Conservation (phyloP, 2,329 filamentous ascomycete genomes). For the Cytospora chrysosperma region DNA sequence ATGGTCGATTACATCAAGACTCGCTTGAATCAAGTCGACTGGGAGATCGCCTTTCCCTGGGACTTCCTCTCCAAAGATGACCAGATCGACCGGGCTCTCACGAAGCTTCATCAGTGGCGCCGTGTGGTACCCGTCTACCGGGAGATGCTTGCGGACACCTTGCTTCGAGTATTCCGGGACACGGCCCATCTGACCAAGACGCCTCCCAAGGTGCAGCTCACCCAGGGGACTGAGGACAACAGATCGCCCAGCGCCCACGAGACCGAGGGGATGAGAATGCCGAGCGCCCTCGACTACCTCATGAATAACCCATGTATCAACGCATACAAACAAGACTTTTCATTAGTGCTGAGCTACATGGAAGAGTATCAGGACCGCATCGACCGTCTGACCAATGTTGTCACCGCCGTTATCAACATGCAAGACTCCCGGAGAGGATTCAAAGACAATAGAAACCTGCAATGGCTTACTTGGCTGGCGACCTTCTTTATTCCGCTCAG, state of each 20-base stretch:
- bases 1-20: conserved; percentile 33
- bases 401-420: conserved; percentile 34
- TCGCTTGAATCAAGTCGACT: conserved; percentile 30
- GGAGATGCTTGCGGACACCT: conserved; percentile 31
- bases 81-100: conserved; percentile 27
- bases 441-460: conserved; percentile 34
- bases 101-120: conserved; percentile 31
- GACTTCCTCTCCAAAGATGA: conserved; percentile 27
- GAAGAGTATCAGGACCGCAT: conserved; percentile 36
- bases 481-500: conserved; percentile 37
- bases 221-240: too few relatives aligned
- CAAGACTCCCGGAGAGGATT: conserved; percentile 31
- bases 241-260: too few relatives aligned
- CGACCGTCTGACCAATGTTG: conserved; percentile 34
- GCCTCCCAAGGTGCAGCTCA: too few relatives aligned
- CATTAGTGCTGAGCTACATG: conserved; percentile 28
- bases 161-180: conserved; percentile 25
- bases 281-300: not conserved
- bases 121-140: conserved; percentile 30
- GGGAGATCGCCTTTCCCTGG: conserved; percentile 30
- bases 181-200: conserved; percentile 13
- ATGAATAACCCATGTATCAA: conserved; percentile 19
- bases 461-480: conserved; percentile 35
- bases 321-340: conserved; percentile 30
- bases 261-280: not conserved